Evolutionary conservation across 2,329 filamentous ascomycete genomes (phyloP).

Genomic region (Colletotrichum aenigma): DNA sequence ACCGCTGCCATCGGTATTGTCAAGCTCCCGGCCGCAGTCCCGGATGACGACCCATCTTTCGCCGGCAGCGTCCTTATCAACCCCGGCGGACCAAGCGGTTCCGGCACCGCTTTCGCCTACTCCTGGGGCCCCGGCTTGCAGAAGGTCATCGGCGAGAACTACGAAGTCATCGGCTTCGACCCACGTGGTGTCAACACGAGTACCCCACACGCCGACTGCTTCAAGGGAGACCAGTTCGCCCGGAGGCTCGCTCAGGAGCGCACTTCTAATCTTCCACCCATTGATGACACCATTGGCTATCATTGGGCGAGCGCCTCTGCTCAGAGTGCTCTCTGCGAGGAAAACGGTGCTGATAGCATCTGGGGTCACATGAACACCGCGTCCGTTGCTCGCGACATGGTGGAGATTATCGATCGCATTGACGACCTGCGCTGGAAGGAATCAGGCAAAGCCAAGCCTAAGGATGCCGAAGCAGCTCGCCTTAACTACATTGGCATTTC

Average conservation of each 20-base stretch:
- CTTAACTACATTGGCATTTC: constrained; percentile 48
- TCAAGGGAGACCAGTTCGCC: constrained; percentile 25
- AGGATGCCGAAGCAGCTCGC: constrained; percentile 1
- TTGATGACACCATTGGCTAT: not conserved
- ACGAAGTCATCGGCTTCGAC: constrained; percentile 40
- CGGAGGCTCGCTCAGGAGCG: constrained; percentile 26
- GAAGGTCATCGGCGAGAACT: constrained; percentile 28
- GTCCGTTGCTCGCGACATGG: constrained; percentile 36
- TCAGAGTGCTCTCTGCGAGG: constrained; percentile 26
- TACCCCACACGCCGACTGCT: constrained; percentile 36
- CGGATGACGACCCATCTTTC: constrained; percentile 32
- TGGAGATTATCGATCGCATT: constrained; percentile 35
- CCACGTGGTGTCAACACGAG: constrained; percentile 36
- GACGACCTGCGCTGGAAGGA: constrained; percentile 24
- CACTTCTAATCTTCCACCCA: constrained; percentile 6
- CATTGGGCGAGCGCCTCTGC: constrained; percentile 22
- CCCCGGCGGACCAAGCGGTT: constrained; percentile 42
- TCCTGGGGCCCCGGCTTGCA: constrained; percentile 25
- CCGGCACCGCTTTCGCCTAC: constrained; percentile 30
- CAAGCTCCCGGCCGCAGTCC: constrained; percentile 34
- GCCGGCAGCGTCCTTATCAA: constrained; percentile 39
- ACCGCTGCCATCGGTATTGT: constrained; percentile 35
- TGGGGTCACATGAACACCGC: constrained; percentile 31
- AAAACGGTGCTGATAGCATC: constrained; percentile 20
- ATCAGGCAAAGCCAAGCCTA: not conserved